These are phyloP conservation scores for Coniella vitis DNA, from an alignment of 2,329 filamentous ascomycete species.

Conservation along the genomic window DNA sequence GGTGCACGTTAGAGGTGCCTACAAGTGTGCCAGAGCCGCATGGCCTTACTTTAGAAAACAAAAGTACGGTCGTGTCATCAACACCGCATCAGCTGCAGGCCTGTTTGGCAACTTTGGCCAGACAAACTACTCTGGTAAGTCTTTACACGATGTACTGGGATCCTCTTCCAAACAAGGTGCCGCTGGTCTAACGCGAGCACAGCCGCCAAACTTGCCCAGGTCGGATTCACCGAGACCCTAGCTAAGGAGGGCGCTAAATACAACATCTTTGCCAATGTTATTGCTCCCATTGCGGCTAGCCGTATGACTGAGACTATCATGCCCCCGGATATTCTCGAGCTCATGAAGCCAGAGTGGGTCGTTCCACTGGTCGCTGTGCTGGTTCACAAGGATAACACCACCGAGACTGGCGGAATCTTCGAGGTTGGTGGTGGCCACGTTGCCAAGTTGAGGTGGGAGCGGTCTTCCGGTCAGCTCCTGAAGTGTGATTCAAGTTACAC, in stretches of 20 bases:
- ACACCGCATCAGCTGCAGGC: constrained; percentile 92
- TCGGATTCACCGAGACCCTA: constrained; percentile 95
- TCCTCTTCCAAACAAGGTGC: neutral
- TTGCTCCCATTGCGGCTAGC: constrained; percentile 90
- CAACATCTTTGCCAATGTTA: constrained; percentile 92
- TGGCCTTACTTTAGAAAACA: constrained; percentile 99
- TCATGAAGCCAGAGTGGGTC: constrained; percentile 87
- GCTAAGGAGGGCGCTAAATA: constrained; percentile 98
- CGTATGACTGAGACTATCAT: constrained; percentile 94
- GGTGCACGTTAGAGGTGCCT: constrained; percentile 88
- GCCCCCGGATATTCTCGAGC: constrained; percentile 84
- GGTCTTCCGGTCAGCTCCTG: constrained; percentile 78
- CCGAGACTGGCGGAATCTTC: constrained; percentile 83
- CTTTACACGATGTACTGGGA: neutral
- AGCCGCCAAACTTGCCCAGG: constrained; percentile 89
- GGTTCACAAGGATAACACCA: constrained; percentile 75
- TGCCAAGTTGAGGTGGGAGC: constrained; percentile 93
- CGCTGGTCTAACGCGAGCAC: constrained; percentile 1
- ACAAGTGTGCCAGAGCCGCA: constrained; percentile 89
- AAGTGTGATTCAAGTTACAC: constrained; percentile 86
- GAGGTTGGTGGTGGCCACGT: constrained; percentile 90
- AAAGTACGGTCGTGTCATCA: constrained; percentile 95
- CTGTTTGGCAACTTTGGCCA: constrained; percentile 95
- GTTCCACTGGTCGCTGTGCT: constrained; percentile 87
- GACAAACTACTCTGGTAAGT: constrained; percentile 78